Evolutionary conservation across 352 stramenopile genomes (phyloP).

Genomic region (Blastocystis sp.): DNA sequence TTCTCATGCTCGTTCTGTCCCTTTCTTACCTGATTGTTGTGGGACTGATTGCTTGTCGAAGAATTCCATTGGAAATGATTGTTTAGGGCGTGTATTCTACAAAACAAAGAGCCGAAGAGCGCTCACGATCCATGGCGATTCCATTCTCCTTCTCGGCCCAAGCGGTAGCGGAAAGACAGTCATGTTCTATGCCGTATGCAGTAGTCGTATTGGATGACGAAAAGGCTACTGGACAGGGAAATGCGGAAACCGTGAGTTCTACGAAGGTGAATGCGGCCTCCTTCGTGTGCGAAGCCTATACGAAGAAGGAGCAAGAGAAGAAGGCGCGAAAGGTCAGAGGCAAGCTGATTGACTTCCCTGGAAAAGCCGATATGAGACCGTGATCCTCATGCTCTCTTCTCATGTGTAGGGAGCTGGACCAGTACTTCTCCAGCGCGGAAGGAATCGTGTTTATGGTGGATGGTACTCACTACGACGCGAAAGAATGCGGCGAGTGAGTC

Average conservation of each 20-base stretch:
- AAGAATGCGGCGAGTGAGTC: background rate
- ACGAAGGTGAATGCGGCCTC: conserved; percentile 12
- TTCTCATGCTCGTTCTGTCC: conserved; percentile 10
- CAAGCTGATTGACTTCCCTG: conserved; percentile 20
- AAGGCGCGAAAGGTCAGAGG: background rate
- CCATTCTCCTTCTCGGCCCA: conserved; percentile 21
- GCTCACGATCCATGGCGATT: conserved; percentile 31
- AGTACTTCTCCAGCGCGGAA: background rate
- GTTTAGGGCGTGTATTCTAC: conserved; percentile 5
- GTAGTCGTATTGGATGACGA: background rate
- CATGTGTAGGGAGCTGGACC: background rate
- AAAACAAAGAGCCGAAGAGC: conserved; percentile 1
- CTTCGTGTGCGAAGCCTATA: background rate
- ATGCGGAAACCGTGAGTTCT: background rate
- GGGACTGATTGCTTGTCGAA: conserved; percentile 3
- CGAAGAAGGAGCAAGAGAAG: background rate
- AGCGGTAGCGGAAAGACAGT: conserved; percentile 31
- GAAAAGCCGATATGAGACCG: background rate
- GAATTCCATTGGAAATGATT: background rate
- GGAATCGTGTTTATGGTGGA: conserved; percentile 16
- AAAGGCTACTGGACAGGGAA: background rate
- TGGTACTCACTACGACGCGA: background rate
- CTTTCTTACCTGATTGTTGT: background rate
- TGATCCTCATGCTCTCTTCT: background rate
- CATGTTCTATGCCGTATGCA: conserved; percentile 27